Base-by-base conservation (phyloP, 1,284 basidiomycete species). In the Ceratobasidium sp. region DNA sequence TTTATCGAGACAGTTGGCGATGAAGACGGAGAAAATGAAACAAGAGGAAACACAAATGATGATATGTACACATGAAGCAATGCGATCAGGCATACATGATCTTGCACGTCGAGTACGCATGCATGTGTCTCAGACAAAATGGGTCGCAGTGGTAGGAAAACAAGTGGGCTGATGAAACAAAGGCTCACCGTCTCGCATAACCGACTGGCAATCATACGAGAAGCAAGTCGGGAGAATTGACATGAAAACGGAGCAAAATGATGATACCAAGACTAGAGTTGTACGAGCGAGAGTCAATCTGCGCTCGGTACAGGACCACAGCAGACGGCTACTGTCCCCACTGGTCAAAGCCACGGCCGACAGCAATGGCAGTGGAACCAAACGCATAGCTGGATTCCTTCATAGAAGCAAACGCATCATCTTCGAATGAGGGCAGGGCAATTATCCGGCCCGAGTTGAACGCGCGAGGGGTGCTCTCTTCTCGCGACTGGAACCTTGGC, bases 61-160 rank as follows among this genome's bases (percentile, higher is more conserved):
- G 55, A 57, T 43, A 67, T 67, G 45, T 67, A 55, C 50, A 64
- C 58, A 67, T 42, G 50, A 67, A 65, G 32, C 42, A 43, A 55
- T 67, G 64, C 64, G 52, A 67, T 55, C 64, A 54, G 42, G 52
- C 60, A 65, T 65, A 53, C 60, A 65, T 53, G 60, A 53, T 65
- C 60, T 32, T 31, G 64, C 52, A 67, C 52, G 42, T 67, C 64
- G 64, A 55, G 64, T 67, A 55, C 64, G 64, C 40, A 67, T 67
- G 64, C 64, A 67, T 67, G 64, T 67, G 64, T 67, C 64, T 45
- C 64, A 55, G 64, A 67, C 64, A 67, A 58, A 55, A 54, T 67
- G 40, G 64, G 45, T 67, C 64, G 64, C 64, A 54, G 27, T 10
- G 34, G 31, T 32, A 6, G 35, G 47, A 20, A 47, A 34, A 22